Base-by-base conservation (phyloP, 768 basidiomycete species). In the Amanita exitialis region DNA sequence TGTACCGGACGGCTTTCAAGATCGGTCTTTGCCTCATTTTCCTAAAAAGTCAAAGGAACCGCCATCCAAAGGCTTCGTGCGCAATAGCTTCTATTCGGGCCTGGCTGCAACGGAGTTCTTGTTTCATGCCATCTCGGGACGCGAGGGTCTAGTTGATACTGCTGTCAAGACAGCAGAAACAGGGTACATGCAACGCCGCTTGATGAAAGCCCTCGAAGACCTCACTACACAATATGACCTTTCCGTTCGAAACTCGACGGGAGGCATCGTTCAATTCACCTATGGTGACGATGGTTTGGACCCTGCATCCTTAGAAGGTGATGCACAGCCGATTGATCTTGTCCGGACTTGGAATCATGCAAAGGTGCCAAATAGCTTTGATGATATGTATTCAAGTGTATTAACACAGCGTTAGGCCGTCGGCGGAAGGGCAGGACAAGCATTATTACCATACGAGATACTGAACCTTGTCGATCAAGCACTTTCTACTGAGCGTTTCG, bases 81-180 rank as follows among this genome's bases (percentile, higher is more conserved):
- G 92, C 36, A 99, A 97, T 65, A 92, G 89, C 65, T 99, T 98
- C 75, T 98, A 84, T 67, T 83, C 85, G 4, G 96, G 96, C 8
- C 71, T 99, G 30, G 73, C 78, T 0, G 88, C 96, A 0, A 94
- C 94, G 15, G 96, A 99, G 62, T 99, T 99, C 71, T 65, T 99
- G 48, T 98, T 98, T 74, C 96, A 99, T 68, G 96, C 96, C 49
- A 97, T 99, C 58, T 96, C 94, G 12, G 96, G 96, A 52, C 86
- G 96, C 60, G 96, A 98, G 70, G 96, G 96, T 68, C 69, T 99
- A 47, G 95, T 99, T 61, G 96, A 99, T 69, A 99, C 96, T 0
- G 96, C 96, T 21, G 96, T 99, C 68, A 99, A 99, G 70, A 99
- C 96, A 0, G 96, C 96, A 12, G 96, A 99, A 67, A 99, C 96